Evolutionary conservation across 2,329 filamentous ascomycete species (phyloP).

Genomic region (Pseudogymnoascus sp.): DNA sequence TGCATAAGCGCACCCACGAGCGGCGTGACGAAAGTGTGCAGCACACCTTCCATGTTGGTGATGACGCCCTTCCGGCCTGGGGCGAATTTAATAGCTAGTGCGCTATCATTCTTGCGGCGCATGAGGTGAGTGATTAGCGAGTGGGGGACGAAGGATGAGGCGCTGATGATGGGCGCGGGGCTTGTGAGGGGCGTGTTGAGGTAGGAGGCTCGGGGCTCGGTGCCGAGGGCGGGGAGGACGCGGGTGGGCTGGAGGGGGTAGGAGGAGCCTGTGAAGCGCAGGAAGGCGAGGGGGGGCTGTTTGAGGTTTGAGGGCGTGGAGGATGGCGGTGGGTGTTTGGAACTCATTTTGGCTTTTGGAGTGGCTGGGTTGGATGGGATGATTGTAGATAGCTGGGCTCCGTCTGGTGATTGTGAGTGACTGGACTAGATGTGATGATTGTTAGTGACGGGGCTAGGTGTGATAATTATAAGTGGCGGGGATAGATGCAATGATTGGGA

Average conservation of each 20-base stretch:
- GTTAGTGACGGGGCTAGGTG: neutral
- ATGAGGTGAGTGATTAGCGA: slow-evolving; percentile 17
- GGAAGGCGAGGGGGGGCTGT: neutral
- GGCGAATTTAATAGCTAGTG: slow-evolving; percentile 19
- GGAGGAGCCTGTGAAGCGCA: slow-evolving; percentile 1
- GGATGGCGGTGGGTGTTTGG: neutral
- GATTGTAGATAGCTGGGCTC: neutral
- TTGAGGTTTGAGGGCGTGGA: neutral
- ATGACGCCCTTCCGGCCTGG: slow-evolving; percentile 14
- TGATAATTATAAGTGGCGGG: neutral
- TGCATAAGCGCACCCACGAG: slow-evolving; percentile 17
- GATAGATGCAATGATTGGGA: neutral
- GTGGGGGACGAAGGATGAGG: slow-evolving; percentile 18
- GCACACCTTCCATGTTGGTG: slow-evolving; percentile 23
- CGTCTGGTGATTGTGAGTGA: neutral
- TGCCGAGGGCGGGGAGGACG: slow-evolving; percentile 7
- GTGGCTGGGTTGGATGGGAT: neutral
- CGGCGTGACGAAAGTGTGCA: slow-evolving; percentile 24
- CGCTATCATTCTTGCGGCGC: slow-evolving; percentile 19
- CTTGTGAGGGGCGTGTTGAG: slow-evolving; percentile 9
- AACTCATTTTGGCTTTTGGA: neutral
- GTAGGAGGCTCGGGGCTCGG: slow-evolving; percentile 13
- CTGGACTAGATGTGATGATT: neutral
- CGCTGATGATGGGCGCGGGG: slow-evolving; percentile 20
- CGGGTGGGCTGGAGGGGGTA: slow-evolving; percentile 8